These are phyloP conservation scores for Zopfochytrium polystomum DNA, from an alignment of 371 early-diverging fungal genomes.

Conservation along the genomic window DNA sequence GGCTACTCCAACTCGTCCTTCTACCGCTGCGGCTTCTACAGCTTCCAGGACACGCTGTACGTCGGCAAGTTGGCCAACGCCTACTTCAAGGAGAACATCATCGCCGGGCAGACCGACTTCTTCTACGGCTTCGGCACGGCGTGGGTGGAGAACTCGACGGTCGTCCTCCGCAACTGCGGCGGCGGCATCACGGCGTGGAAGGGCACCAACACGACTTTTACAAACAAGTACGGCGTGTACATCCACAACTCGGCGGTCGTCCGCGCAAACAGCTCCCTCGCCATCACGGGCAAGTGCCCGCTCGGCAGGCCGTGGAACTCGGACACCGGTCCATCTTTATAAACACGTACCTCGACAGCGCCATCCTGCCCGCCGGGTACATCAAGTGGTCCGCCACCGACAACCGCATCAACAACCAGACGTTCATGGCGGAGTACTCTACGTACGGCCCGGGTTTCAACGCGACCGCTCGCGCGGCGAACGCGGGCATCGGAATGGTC, in stretches of 20 bases:
- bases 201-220: constrained; percentile 8
- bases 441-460: constrained; percentile 3
- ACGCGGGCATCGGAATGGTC: background rate
- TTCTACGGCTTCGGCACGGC: constrained; percentile 13
- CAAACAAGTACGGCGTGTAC: constrained; percentile 7
- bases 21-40: constrained; percentile 9
- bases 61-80: constrained; percentile 6
- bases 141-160: background rate
- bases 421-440: background rate
- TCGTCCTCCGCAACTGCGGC: constrained; percentile 2
- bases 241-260: background rate
- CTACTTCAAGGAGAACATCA: constrained; percentile 1
- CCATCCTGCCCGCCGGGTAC: constrained; percentile 6
- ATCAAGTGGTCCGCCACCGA: background rate
- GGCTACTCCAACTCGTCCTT: constrained; percentile 8
- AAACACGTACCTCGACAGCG: constrained; percentile 1
- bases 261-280: constrained; percentile 1
- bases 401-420: background rate
- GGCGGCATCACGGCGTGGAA: constrained; percentile 13
- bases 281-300: constrained; percentile 6
- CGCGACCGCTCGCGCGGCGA: constrained; percentile 1
- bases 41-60: constrained; percentile 11
- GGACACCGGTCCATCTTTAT: background rate
- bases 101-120: constrained; percentile 13
- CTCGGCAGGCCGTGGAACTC: constrained; percentile 10